phyloP scores from a whole-genome alignment of 2,329 filamentous ascomycete species.

The Myrmaecium sp. region DNA sequence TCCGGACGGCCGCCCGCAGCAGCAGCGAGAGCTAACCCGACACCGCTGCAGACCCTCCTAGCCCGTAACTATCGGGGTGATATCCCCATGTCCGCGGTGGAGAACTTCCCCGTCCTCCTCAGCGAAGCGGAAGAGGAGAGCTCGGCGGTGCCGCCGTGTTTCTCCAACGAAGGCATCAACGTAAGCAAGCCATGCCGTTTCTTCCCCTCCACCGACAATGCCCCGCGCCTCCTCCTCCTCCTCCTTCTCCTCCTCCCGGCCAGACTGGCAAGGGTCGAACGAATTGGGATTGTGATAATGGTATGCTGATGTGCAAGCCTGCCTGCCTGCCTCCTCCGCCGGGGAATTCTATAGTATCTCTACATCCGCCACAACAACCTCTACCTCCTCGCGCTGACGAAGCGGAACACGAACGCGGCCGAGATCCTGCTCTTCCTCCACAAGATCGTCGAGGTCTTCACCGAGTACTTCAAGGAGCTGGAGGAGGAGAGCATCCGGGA shows the following conservation, averaged over 20 bases:
- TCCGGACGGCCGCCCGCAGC: no score
- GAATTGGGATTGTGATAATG: no score
- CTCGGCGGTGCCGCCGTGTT: conserved; percentile 90
- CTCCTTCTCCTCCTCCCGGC: background rate
- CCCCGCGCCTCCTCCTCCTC: conserved; percentile 2
- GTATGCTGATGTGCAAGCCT: no score
- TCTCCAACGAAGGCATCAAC: conserved; percentile 97
- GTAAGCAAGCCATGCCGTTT: conserved; percentile 38
- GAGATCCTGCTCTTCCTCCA: conserved; percentile 97
- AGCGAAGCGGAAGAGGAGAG: conserved; percentile 99
- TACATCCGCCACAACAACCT: conserved; percentile 99
- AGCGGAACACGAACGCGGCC: conserved; percentile 96
- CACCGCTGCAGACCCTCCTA: conserved; percentile 60
- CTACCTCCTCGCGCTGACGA: conserved; percentile 91
- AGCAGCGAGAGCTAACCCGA: conserved; percentile 7
- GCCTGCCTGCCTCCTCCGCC: background rate
- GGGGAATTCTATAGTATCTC: conserved; percentile 50
- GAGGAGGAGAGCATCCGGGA: conserved; percentile 98
- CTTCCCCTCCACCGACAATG: no score
- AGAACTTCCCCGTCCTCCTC: conserved; percentile 90
- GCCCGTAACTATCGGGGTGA: conserved; percentile 97
- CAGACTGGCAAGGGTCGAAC: no score
- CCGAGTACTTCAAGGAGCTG: conserved; percentile 97
- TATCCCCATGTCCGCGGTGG: conserved; percentile 96
- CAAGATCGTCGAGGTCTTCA: conserved; percentile 97